Conservation (phyloP, 31 red algal species). For the Endocladia muricata region DNA sequence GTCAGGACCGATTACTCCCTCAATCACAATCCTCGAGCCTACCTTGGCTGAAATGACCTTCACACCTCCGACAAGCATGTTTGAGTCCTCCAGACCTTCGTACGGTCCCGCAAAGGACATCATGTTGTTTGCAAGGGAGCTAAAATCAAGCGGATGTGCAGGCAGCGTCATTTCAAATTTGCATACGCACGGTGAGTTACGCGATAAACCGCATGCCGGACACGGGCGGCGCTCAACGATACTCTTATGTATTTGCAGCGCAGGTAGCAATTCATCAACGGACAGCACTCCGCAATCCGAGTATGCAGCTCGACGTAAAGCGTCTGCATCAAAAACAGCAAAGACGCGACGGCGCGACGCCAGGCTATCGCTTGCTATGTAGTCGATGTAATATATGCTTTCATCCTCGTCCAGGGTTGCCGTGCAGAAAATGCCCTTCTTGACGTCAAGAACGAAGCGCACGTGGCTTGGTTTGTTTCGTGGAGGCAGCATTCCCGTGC, state of each 20-base stretch:
- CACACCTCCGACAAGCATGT: not conserved
- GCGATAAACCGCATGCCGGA: constrained; percentile 4
- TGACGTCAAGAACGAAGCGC: constrained; percentile 29
- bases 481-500: not conserved
- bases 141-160: constrained; percentile 40
- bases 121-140: constrained; percentile 7
- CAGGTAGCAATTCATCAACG: not conserved
- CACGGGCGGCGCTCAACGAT: constrained; percentile 13
- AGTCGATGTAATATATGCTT: constrained; percentile 14
- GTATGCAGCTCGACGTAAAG: not conserved
- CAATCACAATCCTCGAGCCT: constrained; percentile 17
- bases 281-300: not conserved
- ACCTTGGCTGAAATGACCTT: not conserved
- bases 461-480: not conserved
- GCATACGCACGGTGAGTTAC: constrained; percentile 11
- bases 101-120: constrained; percentile 11
- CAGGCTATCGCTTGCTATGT: not conserved
- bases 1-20: not conserved
- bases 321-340: not conserved
- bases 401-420: not conserved
- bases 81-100: constrained; percentile 2
- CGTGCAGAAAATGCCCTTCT: not conserved
- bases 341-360: not conserved
- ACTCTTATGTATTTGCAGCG: not conserved
- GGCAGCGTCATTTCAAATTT: constrained; percentile 10